These are phyloP conservation scores for Pontederia paniculata DNA, from an alignment of 176 grass and related monocot species.

Conservation along the genomic window DNA sequence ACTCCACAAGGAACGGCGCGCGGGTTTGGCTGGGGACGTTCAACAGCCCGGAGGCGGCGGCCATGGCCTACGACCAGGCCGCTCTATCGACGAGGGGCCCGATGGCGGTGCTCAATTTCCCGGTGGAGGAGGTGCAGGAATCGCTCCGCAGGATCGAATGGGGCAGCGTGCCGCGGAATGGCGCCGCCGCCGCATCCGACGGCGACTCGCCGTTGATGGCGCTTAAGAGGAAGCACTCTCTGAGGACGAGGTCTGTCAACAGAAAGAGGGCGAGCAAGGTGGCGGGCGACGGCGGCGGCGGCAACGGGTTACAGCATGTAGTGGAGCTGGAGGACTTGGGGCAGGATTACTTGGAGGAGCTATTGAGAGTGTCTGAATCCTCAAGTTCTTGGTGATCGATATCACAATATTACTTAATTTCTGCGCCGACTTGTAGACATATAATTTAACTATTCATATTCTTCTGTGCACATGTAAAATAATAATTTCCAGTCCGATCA, in stretches of 20 bases:
- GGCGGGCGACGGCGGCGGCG: too few species aligned
- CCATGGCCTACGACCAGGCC: conserved; percentile 84
- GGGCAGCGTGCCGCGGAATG: conserved; percentile 16
- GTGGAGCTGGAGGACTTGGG: too few species aligned
- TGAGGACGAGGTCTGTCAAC: conserved; percentile 34
- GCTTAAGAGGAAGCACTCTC: conserved; percentile 59
- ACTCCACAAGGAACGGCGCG: conserved; percentile 65
- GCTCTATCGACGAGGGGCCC: conserved; percentile 70
- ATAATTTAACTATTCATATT: too few species aligned
- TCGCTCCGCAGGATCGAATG: conserved; percentile 32
- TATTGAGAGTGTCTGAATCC: too few species aligned
- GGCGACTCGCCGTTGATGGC: conserved; percentile 45
- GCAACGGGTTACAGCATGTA: too few species aligned
- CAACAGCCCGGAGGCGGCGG: conserved; percentile 56
- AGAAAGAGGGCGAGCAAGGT: conserved; percentile 15
- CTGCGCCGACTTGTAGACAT: too few species aligned
- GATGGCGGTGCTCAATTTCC: conserved; percentile 72
- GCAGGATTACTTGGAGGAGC: too few species aligned
- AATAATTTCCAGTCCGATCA: too few species aligned
- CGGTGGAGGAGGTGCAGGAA: conserved; percentile 52
- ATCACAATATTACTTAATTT: too few species aligned
- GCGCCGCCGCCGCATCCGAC: neutral
- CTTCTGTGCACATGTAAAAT: too few species aligned
- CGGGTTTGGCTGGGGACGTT: conserved; percentile 85
- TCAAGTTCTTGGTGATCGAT: too few species aligned